Evolutionary conservation across 192 early-diverging fungal genomes (phyloP), one percentile per base, ranked within the genome.

Genomic region (Irineochytrium annulatum): DNA sequence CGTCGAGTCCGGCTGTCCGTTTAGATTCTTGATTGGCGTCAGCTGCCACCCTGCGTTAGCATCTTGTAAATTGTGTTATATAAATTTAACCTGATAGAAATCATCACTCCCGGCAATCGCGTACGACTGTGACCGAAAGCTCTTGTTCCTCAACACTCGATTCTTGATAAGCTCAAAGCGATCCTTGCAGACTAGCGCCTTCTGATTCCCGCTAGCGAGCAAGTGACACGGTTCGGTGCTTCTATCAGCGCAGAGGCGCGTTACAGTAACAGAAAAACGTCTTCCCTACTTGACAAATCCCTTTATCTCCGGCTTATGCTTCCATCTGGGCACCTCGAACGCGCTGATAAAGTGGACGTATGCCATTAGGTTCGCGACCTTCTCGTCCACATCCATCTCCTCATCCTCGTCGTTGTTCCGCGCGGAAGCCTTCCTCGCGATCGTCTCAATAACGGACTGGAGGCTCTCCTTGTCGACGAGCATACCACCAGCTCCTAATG

Each of bases 131-230:
- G 84, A 75, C 30, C 82, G 72, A 70, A 95, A 95, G 46, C 78
- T 72, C 48, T 90, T 88, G 62, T 92, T 90, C 19, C 91, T 75
- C 70, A 94, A 59, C 0, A 93, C 71, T 1, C 92, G 70, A 60
- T 97, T 91, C 44, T 79, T 77, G 1, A 97, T 52, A 19, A 93
- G 51, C 34, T 95, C 83, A 68, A 83, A 91, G 41, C 94, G 80
- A 43, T 90, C 90, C 34, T 87, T 68, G 56, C 84, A 89, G 63
- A 90, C 69, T 0, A 81, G 75, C 1, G 81, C 73, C 57, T 90
- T 89, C 33, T 83, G 72, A 3, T 73, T 72, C 1, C 89, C 82
- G 11, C 75, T 55, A 0, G 85, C 84, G 8, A 92, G 70, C 27
- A 92, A 57, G 0, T 68, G 63, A 3, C 45, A 46, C 8, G 44